A percentile compares a stretch with the other conserved stretches of the same genome.
Conservation (phyloP, 495 filamentous ascomycete species). For the Hyphodiscus hymeniophilus region DNA sequence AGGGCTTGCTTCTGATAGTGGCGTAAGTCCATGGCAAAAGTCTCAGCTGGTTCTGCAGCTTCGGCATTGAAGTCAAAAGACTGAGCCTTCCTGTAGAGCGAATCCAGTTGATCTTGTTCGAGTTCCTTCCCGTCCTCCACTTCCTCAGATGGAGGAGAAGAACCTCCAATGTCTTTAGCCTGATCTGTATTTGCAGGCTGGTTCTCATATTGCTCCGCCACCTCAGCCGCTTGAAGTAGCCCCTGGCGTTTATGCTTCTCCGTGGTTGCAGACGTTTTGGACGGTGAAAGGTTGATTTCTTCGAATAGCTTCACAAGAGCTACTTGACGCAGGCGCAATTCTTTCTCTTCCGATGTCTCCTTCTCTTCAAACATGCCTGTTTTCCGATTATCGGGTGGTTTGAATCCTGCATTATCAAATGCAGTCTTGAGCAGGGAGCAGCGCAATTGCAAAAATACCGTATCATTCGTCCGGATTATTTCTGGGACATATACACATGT, state of each 20-base stretch:
- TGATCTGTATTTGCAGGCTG: conserved; percentile 35
- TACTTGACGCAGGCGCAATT: conserved; percentile 77
- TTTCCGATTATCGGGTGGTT: conserved; percentile 59
- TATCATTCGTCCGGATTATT: conserved; percentile 78
- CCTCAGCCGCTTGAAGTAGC: conserved; percentile 77
- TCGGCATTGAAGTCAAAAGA: conserved; percentile 93
- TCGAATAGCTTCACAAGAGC: conserved; percentile 82
- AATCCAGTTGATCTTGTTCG: conserved; percentile 91
- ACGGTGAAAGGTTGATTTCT: conserved; percentile 76
- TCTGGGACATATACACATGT: conserved; percentile 88
- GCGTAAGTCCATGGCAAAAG: conserved; percentile 74
- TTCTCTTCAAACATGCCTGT: conserved; percentile 69
- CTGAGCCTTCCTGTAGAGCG: conserved; percentile 91
- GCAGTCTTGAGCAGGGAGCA: conserved; percentile 68
- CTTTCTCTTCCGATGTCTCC: conserved; percentile 79
- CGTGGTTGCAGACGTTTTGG: conserved; percentile 61
- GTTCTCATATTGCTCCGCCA: conserved; percentile 70
- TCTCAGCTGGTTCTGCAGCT: conserved; percentile 68
- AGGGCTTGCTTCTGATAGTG: conserved; percentile 95
- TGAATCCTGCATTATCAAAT: conserved; percentile 55
- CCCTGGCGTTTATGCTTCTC: conserved; percentile 73
- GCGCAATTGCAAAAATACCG: conserved; percentile 76
- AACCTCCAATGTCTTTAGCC: conserved; percentile 35
- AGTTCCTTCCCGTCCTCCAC: conserved; percentile 78
- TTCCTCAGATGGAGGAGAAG: conserved; percentile 53